Evolutionary conservation across 2,329 filamentous ascomycete species (phyloP).

Genomic region (Cladosporium sp.): DNA sequence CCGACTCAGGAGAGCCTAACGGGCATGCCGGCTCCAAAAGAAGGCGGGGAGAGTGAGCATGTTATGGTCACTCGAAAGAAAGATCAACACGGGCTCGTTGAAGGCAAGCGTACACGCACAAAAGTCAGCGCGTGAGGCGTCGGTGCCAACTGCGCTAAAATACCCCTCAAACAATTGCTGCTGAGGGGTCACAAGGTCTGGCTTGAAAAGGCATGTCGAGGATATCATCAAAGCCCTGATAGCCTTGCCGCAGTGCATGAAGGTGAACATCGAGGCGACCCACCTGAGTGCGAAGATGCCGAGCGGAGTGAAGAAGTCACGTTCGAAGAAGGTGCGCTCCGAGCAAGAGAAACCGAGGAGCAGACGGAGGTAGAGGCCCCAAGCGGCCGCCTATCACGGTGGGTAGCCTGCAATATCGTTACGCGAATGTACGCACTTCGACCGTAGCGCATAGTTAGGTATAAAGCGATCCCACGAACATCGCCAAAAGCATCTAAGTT

Average conservation of each 20-base stretch:
- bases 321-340: neutral
- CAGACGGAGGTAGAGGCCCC: neutral
- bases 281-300: neutral
- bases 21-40: slow-evolving; percentile 28
- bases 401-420: neutral
- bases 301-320: neutral
- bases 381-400: neutral
- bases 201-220: neutral
- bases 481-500: neutral
- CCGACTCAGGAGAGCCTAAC: slow-evolving; percentile 25
- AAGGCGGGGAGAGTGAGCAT: slow-evolving; percentile 23
- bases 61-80: neutral
- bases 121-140: neutral
- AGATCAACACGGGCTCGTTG: neutral
- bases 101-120: neutral
- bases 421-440: neutral
- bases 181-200: neutral
- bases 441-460: neutral
- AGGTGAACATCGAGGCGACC: neutral
- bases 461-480: neutral
- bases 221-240: slow-evolving; percentile 6
- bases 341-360: neutral
- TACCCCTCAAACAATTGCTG: neutral
- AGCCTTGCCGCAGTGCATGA: neutral
- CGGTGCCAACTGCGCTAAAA: neutral